Base-by-base conservation (phyloP, 2,329 filamentous ascomycete species). In the Septoria linicola region DNA sequence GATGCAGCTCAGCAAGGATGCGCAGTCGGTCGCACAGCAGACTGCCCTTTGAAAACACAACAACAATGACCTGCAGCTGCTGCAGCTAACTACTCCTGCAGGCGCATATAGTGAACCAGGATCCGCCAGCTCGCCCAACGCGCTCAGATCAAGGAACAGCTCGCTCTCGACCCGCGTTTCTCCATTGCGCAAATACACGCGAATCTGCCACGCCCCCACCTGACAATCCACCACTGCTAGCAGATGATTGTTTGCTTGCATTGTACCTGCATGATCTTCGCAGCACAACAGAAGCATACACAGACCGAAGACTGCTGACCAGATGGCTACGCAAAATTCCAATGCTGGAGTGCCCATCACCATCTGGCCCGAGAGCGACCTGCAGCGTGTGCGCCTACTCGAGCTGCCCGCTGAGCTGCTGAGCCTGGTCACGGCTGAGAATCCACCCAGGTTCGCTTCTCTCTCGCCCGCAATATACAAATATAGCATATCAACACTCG, bases 381-480 rank as follows among this genome's bases (percentile, higher is more conserved):
- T 81, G 58, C 74, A 81, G 59, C 73, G 73, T 17, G 79, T 83
- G 64, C 76, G 79, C 32, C 70, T 85, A 25, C 72, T 85, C 16
- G 82, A 85, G 68, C 73, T 85, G 14, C 77, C 82, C 10, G 68
- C 79, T 2, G 79, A 82, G 27, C 62, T 85, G 30, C 73, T 81
- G 10, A 73, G 77, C 30, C 65, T 81, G 36, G 64, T 85, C 27
- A 71, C 76, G 16, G 46, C 37, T 13, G 45, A 41, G 37, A 45
- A 31, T 23, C 51, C 51, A 45, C 51, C 73, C 75, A 7, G 70
- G 75, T n/a, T 68, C 47, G 42, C 36, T 34, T 49, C 37, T 17
- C 34, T 40, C 48, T 23, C 45, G 16, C 25, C 42, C 42, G 35
- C 42, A 17, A 14, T 20, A 21, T 37, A 23, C 17, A 27, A 32